Evolutionary conservation across 163 green algal genomes (phyloP), one percentile per base, ranked within the genome.

Genomic region (Prototheca wickerhamii): DNA sequence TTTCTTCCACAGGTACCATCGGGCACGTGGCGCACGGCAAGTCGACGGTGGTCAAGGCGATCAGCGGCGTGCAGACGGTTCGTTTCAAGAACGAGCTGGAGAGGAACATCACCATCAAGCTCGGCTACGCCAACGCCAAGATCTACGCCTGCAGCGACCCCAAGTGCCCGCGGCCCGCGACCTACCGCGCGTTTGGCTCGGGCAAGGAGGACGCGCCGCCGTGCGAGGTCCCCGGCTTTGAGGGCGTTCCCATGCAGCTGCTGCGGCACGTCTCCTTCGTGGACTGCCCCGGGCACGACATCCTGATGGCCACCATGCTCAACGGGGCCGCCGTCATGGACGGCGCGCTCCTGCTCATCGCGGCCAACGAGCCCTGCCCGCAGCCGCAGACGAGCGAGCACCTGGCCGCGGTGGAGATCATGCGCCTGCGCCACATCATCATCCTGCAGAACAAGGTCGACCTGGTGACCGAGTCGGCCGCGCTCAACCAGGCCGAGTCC

Each of bases 241-340:
- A 94, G 73, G 70, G 76, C 53, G 74, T 69, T 35, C 70, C 82
- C 37, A 93, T 93, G 87, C 77, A 93, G 73, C 74, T 94, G 29
- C 34, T 91, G 35, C 71, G 89, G 32, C 89, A 96, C 69, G 87
- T 96, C 1, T 92, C 82, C 3, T 99, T 99, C 70, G 93, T 99
- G 29, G 93, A 99, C 69, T 99, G 93, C 81, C 93, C 93, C 35
- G 91, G 92, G 15, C 93, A 99, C 84, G 93, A 99, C 80, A 99
- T 99, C 90, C 90, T 99, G 53, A 99, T 99, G 93, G 93, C 93
- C 26, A 99, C 93, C 69, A 99, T 99, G 93, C 86, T 99, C 28
- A 99, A 99, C 82, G 93, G 93, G 29, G 93, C 93, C 17, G 93
- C 93, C 6, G 95, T 99, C 49, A 99, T 99, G 93, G 93, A 99